phyloP scores from a whole-genome alignment of 257 asterid genomes.

The Echites panduratus region DNA sequence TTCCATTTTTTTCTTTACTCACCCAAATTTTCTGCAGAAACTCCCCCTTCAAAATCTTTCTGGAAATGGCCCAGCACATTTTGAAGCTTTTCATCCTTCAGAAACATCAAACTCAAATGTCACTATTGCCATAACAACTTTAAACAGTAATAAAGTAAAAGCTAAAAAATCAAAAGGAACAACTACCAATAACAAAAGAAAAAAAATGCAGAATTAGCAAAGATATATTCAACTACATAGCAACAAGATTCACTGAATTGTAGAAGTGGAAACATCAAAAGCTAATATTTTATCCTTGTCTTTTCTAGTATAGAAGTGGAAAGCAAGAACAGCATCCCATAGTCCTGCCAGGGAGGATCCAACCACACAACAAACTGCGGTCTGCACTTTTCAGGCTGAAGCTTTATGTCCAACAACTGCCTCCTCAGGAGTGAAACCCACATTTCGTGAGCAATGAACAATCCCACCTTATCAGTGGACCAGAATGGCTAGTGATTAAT shows the following conservation, averaged over 20 bases:
- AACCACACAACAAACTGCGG: not conserved
- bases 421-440: not conserved
- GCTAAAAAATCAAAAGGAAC: not conserved
- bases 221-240: not conserved
- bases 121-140: not conserved
- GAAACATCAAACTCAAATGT: constrained; percentile 7
- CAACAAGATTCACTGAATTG: not conserved
- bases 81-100: constrained; percentile 78
- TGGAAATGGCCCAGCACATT: constrained; percentile 82
- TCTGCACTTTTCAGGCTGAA: not conserved
- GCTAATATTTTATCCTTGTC: not conserved
- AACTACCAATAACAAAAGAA: not conserved
- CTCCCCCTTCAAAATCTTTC: constrained; percentile 91
- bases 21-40: constrained; percentile 81
- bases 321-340: not conserved
- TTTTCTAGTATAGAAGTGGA: not conserved
- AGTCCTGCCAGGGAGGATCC: not conserved
- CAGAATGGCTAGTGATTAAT: not conserved
- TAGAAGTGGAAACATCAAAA: not conserved
- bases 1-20: constrained; percentile 28
- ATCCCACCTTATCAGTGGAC: not conserved
- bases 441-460: not conserved
- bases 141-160: not conserved
- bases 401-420: too few relatives aligned
- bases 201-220: not conserved